A percentile compares a stretch with the other conserved stretches of the same genome.
These are phyloP conservation scores for Microsporum canis DNA, from an alignment of 2,329 filamentous ascomycete species.

Conservation along the genomic window DNA sequence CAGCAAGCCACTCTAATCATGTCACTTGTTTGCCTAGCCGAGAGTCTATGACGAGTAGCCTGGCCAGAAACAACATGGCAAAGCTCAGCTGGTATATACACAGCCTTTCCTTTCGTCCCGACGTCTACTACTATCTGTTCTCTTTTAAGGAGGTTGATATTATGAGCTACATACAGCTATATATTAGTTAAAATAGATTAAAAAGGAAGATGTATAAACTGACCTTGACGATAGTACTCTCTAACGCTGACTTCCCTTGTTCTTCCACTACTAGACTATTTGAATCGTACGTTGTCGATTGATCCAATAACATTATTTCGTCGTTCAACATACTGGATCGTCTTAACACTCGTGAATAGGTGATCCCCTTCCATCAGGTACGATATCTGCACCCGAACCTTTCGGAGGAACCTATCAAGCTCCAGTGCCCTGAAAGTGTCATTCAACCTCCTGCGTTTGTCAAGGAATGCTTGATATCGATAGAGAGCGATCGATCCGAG, in stretches of 20 bases:
- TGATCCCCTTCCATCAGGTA: conserved; percentile 9
- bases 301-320: background rate
- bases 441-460: background rate
- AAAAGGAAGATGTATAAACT: background rate
- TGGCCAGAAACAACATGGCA: conserved; percentile 56
- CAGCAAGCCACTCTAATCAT: conserved; percentile 68
- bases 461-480: conserved; percentile 31
- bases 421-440: background rate
- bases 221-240: conserved; percentile 5
- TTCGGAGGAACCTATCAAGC: conserved; percentile 13
- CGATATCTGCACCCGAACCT: conserved; percentile 13
- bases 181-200: background rate
- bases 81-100: conserved; percentile 56
- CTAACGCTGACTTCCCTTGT: background rate
- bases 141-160: conserved; percentile 1
- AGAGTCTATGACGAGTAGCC: conserved; percentile 48
- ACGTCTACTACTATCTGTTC: conserved; percentile 55
- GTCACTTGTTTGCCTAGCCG: conserved; percentile 46
- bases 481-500: conserved; percentile 25
- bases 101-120: conserved; percentile 45
- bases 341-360: conserved; percentile 7
- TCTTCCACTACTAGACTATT: background rate
- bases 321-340: conserved; percentile 10
- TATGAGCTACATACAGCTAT: background rate
- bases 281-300: background rate